Percentiles rank a stretch among this genome's conserved stretches.
These are phyloP conservation scores for Blakeslea trispora DNA, from an alignment of 371 early-diverging fungal genomes.

Conservation along the genomic window DNA sequence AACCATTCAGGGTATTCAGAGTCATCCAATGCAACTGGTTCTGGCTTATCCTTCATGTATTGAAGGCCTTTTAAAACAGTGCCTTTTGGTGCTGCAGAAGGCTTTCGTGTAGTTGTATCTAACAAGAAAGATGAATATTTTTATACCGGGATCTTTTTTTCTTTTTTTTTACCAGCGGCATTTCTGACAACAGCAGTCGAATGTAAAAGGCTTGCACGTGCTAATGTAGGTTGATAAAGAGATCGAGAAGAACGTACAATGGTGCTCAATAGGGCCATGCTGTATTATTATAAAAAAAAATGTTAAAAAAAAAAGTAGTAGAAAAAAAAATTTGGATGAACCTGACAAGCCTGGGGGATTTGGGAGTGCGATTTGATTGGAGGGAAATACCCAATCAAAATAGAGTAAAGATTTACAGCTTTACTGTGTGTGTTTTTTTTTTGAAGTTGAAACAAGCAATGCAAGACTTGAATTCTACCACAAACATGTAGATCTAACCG, in stretches of 20 bases:
- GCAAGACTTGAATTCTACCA: too few relatives aligned
- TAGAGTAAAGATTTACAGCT: too few relatives aligned
- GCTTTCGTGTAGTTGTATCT: slow-evolving; percentile 12
- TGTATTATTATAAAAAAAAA: background rate
- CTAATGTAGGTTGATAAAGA: slow-evolving; percentile 9
- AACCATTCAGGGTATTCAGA: slow-evolving; percentile 91
- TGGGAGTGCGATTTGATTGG: too few relatives aligned
- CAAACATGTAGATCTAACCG: too few relatives aligned
- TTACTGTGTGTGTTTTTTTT: too few relatives aligned
- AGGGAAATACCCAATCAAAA: too few relatives aligned
- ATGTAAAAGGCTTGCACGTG: slow-evolving; percentile 18
- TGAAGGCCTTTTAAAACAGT: slow-evolving; percentile 85
- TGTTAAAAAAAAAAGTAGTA: background rate
- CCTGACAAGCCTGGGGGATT: too few relatives aligned
- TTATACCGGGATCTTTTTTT: slow-evolving; percentile 4
- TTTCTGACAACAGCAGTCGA: slow-evolving; percentile 13
- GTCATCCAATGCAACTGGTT: slow-evolving; percentile 88
- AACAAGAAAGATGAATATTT: background rate
- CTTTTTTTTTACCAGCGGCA: slow-evolving; percentile 14
- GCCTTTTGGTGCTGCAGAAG: slow-evolving; percentile 67
- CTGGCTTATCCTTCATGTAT: slow-evolving; percentile 75
- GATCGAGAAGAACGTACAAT: slow-evolving; percentile 18
- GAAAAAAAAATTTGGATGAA: background rate
- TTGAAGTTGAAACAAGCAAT: too few relatives aligned
- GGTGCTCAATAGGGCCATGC: slow-evolving; percentile 11